Evolutionary conservation across 306 rosid species (phyloP), one percentile per base, ranked within the genome.

Genomic region (Sphenostylis stenocarpa): DNA sequence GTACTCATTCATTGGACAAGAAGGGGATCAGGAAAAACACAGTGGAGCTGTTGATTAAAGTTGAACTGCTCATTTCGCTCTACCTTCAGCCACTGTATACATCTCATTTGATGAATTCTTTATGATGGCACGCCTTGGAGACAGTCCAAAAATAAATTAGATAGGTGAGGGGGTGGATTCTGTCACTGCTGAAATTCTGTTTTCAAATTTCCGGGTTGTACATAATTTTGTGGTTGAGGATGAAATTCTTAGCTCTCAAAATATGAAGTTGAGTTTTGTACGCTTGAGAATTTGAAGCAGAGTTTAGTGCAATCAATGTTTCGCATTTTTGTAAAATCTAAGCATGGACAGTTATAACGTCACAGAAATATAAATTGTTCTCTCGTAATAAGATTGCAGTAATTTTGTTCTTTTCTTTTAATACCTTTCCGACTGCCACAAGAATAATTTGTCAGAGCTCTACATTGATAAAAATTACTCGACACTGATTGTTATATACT

Each of bases 141-240:
- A 65, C 39, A 33, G 21, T 23, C 38, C 13, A 38, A 11, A 38
- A 36, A n/a, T n/a, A 36, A 38, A 2, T 38, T 8, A 38, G 43
- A 29, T 31, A 41, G 41, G 20, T 65, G 17, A 14, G 31, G 55
- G 68, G 53, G 31, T 70, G 10, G 65, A 53, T 52, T 7, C 66
- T 57, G 52, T 16, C 80, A 48, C 77, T 26, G n/a, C 69, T 75
- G 77, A 45, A 67, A 57, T 73, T 81, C 20, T 68, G 53, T 41
- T 16, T 48, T 68, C 62, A 67, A 62, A 23, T 67, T 44, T 74
- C 14, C 41, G 24, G 31, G 80, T 20, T 49, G 45, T 75, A 49
- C 33, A 29, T 31, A 36, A 5, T 65, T 31, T 73, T 24, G 45
- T n/a, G 36, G 24, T 70, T 61, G 15, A 36, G 24, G 34, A 49